A percentile compares a stretch with the other conserved stretches of the same genome.
phyloP scores from a whole-genome alignment of 2,329 filamentous ascomycete genomes.

The Ascochyta lentis region DNA sequence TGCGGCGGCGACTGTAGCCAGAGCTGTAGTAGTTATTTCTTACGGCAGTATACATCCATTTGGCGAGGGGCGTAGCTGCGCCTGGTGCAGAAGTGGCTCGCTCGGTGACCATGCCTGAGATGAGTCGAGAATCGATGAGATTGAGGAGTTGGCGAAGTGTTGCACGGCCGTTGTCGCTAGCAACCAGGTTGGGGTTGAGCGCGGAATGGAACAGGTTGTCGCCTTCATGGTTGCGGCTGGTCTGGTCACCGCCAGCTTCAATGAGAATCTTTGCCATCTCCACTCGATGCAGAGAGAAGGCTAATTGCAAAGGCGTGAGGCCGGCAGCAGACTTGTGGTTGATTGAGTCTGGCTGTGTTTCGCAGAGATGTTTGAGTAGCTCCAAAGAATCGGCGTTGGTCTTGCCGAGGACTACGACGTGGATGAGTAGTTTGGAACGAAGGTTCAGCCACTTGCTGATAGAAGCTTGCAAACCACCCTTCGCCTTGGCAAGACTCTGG shows the following conservation, averaged over 20 bases:
- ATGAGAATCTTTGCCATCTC: constrained; percentile 68
- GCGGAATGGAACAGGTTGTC: constrained; percentile 73
- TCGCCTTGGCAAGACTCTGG: constrained; percentile 64
- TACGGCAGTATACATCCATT: constrained; percentile 21
- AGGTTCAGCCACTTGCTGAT: constrained; percentile 66
- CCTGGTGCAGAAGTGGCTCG: constrained; percentile 59
- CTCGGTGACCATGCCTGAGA: constrained; percentile 65
- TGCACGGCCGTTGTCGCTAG: constrained; percentile 38
- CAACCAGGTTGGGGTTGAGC: constrained; percentile 25
- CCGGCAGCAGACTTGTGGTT: constrained; percentile 65
- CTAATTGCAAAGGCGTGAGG: constrained; percentile 72
- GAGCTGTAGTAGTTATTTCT: not conserved
- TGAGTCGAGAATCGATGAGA: constrained; percentile 64
- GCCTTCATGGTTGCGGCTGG: constrained; percentile 64
- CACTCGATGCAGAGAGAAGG: constrained; percentile 63
- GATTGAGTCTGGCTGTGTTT: constrained; percentile 66
- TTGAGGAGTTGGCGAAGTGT: constrained; percentile 57
- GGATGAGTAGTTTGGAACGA: constrained; percentile 61
- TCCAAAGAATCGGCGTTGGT: constrained; percentile 53
- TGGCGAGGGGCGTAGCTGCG: constrained; percentile 69
- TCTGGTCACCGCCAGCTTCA: constrained; percentile 72
- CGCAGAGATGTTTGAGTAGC: constrained; percentile 71
- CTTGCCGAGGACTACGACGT: constrained; percentile 59
- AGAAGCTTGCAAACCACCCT: constrained; percentile 68
- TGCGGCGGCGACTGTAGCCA: not conserved